Evolutionary conservation across 2,329 filamentous ascomycete genomes (phyloP).

Genomic region (Diaporthe vexans): DNA sequence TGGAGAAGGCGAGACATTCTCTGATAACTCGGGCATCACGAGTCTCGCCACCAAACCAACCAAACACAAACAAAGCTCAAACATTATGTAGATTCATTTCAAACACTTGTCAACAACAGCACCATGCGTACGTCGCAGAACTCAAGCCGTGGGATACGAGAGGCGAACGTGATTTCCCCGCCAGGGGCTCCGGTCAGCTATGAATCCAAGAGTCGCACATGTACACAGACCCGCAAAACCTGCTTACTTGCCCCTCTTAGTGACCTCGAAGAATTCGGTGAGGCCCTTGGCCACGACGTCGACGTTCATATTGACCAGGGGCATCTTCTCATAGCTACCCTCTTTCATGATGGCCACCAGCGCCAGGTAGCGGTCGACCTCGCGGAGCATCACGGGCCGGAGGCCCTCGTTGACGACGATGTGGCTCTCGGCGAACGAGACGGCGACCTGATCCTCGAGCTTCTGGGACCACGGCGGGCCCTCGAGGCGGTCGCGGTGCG

Average conservation of each 20-base stretch:
- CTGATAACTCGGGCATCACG: constrained; percentile 1
- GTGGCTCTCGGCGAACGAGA: constrained; percentile 75
- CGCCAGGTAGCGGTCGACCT: constrained; percentile 81
- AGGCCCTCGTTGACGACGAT: constrained; percentile 76
- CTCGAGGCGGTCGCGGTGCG: constrained; percentile 69
- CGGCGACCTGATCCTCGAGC: constrained; percentile 76
- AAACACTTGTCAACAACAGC: constrained; percentile 7
- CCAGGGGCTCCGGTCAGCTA: constrained; percentile 7
- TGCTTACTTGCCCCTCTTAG: constrained; percentile 65
- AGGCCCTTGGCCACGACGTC: constrained; percentile 85
- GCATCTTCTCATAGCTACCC: constrained; percentile 84
- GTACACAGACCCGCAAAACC: background rate
- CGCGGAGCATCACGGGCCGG: constrained; percentile 76
- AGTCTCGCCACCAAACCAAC: constrained; percentile 2
- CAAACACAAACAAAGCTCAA: constrained; percentile 11
- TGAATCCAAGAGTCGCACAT: constrained; percentile 4
- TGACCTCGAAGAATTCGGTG: constrained; percentile 83
- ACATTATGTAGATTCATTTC: constrained; percentile 22
- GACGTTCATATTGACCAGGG: constrained; percentile 88
- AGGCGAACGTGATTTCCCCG: background rate
- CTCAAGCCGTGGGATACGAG: background rate
- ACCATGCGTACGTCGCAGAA: background rate
- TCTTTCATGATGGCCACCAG: constrained; percentile 91
- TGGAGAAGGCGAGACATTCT: constrained; percentile 1
- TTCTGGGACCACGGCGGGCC: constrained; percentile 72